Evolutionary conservation across 1,284 basidiomycete genomes (phyloP), one percentile per base, ranked within the genome.

Genomic region (Apiotrichum veenhuisii): DNA sequence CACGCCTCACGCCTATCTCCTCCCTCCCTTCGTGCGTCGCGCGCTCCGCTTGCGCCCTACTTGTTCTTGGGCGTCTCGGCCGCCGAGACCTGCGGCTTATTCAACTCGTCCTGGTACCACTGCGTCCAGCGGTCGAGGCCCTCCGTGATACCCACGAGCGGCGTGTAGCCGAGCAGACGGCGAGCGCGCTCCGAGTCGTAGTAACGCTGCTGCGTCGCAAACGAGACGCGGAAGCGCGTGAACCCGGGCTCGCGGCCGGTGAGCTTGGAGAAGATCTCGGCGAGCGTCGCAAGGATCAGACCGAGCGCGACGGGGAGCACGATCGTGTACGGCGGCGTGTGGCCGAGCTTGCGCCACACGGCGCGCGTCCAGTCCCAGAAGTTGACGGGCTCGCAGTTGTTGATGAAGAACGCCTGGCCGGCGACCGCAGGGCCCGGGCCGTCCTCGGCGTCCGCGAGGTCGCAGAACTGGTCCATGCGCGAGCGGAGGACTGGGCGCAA

Each of bases 111-210:
- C 48, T 59, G 61, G 61, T 73, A 75, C 73, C 73, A 75, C 9
- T 44, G 34, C n/a, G 72, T 74, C 73, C 72, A 74, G 63, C 81
- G 81, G 76, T 84, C 82, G 58, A 97, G 82, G 23, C 91, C 95
- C 66, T 98, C 94, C 63, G 92, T 86, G 30, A 98, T 69, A 2
- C 91, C 88, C 15, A 96, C 86, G 55, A 91, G 79, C 0, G 95
- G 96, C 72, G 92, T 89, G 76, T 98, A 98, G 3, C 91, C 93
- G 38, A 99, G 81, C 61, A 97, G 83, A 55, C 92, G 80, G 64
- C 94, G 82, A 11, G 95, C 91, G 79, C 91, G 93, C 80, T 98
- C 95, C 52, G 95, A 93, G 74, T 97, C 96, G 77, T 95, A 89
- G 81, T 88, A 98, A 66, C 93, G 83, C 61, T 80, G 74, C 62